Evolutionary conservation across 148 eudicot species (phyloP), one percentile per base, ranked within the genome.

Genomic region (Silene latifolia): DNA sequence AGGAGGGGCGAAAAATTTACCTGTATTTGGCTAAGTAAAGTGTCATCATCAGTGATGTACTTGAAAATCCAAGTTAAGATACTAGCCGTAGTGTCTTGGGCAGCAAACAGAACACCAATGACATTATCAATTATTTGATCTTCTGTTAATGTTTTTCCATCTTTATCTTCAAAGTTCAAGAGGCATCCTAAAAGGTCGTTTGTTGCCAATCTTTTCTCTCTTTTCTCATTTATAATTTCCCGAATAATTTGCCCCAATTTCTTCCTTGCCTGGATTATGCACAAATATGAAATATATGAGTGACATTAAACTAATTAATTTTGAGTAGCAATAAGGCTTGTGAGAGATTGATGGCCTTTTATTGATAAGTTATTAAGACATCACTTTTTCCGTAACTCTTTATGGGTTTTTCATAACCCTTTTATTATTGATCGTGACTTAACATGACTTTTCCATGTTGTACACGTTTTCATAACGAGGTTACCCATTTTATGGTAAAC

Each of bases 41-140:
- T 63, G 18, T 69, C 77, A 46, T 91, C 75, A 72, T 90, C 91
- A 56, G 79, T 66, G 27, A 94, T 89, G 84, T 91, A 94, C 68
- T 91, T 94, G 59, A 94, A 80, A 74, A 88, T 84, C 97, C 97
- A 94, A 63, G 98, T 91, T 48, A 93, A 80, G 29, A 76, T 86
- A 79, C 98, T 91, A 9, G 98, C 97, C 23, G 97, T 87, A 23
- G 98, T 94, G 67, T 94, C 98, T 79, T 91, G 98, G 58, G 97
- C 97, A 20, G 98, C 98, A 54, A 93, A 93, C 5, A 93, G 77
- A 27, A 93, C 91, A 57, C 98, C 98, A 32, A 93, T 88, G 44
- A 93, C 79, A 74, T 91, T 93, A 72, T 93, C 98, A 0, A 85
- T 78, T 20, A 91, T 87, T 76, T 94, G 88, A 63, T 87, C 86